phyloP scores from a whole-genome alignment of 331 rosid genomes.

The Malus hybrid region DNA sequence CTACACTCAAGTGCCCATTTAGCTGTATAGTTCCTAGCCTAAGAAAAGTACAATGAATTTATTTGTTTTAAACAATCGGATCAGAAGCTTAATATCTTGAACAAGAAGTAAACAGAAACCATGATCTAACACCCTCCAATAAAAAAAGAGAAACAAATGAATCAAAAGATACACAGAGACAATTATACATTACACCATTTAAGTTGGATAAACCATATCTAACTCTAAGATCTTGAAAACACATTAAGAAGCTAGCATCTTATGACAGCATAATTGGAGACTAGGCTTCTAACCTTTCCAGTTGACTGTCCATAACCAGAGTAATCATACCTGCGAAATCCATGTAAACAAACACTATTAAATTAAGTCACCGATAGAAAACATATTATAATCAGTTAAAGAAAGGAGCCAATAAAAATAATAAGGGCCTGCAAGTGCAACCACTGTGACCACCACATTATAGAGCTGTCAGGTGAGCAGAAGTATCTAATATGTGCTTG shows the following conservation, averaged over 20 bases:
- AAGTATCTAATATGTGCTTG: not conserved
- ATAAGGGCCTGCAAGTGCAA: not conserved
- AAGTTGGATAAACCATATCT: not conserved
- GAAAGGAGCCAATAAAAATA: not conserved
- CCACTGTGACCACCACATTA: not conserved
- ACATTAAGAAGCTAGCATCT: not conserved
- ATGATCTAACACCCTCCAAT: not conserved
- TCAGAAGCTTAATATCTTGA: not conserved
- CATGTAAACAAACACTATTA: conserved; percentile 14
- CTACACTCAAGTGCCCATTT: not conserved
- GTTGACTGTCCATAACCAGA: conserved; percentile 95
- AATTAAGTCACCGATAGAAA: conserved; percentile 2
- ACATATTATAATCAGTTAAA: not conserved
- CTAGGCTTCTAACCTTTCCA: conserved; percentile 65
- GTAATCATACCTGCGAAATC: conserved; percentile 71
- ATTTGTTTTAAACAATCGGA: not conserved
- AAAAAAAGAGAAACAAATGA: not conserved
- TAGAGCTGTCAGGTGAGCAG: not conserved
- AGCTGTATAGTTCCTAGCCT: not conserved
- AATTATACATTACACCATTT: not conserved
- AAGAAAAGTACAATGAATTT: not conserved
- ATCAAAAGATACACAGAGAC: not conserved
- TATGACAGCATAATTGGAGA: not conserved
- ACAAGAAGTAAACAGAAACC: not conserved
- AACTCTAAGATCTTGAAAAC: not conserved